Evolutionary conservation across 2,329 filamentous ascomycete genomes (phyloP).

Genomic region (Falciphora oryzae): DNA sequence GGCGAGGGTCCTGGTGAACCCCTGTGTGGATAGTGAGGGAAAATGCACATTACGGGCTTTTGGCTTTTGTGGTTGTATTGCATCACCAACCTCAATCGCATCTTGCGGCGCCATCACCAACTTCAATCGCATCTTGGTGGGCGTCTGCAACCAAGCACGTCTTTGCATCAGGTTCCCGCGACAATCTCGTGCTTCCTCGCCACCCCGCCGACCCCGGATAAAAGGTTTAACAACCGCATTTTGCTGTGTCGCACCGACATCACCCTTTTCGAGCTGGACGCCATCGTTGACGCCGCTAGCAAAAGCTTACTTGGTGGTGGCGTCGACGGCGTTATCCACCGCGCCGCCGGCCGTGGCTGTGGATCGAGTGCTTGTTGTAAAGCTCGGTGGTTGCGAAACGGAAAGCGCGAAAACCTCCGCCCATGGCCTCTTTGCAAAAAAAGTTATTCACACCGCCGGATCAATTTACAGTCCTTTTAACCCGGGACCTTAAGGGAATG

Average conservation of each 20-base stretch:
- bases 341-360: constrained; percentile 65
- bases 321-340: constrained; percentile 86
- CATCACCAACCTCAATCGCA: too few relatives aligned
- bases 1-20: constrained; percentile 10
- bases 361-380: constrained; percentile 68
- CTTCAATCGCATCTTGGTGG: too few relatives aligned
- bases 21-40: too few relatives aligned
- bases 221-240: constrained; percentile 62
- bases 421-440: constrained; percentile 70
- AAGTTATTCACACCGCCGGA: constrained; percentile 86
- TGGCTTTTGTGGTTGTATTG: too few relatives aligned
- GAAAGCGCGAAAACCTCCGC: constrained; percentile 74
- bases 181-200: constrained; percentile 18
- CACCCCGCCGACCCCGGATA: constrained; percentile 28
- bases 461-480: constrained; percentile 59
- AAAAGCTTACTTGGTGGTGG: constrained; percentile 71
- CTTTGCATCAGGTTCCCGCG: constrained; percentile 1
- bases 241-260: constrained; percentile 72
- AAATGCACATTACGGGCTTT: too few relatives aligned
- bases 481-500: constrained; percentile 34
- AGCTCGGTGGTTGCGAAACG: constrained; percentile 64
- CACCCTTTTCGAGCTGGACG: constrained; percentile 69
- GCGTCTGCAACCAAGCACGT: too few relatives aligned
- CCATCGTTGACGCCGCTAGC: constrained; percentile 94
- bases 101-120: too few relatives aligned